These are phyloP conservation scores for Volvariella volvacea DNA, from an alignment of 1,284 basidiomycete genomes.

Conservation along the genomic window DNA sequence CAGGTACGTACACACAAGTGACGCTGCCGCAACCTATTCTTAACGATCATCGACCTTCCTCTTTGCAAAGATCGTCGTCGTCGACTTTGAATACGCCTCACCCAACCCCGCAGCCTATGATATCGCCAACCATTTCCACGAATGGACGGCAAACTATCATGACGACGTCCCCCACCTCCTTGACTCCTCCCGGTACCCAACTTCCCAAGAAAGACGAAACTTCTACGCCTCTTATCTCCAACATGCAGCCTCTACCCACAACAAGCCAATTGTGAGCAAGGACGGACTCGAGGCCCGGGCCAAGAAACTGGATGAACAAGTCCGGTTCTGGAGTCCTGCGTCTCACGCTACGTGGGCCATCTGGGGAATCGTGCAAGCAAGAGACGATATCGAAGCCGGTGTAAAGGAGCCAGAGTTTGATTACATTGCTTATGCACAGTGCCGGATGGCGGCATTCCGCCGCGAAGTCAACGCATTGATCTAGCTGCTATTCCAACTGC, in stretches of 20 bases:
- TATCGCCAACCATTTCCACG: constrained; percentile 94
- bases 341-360: constrained; percentile 87
- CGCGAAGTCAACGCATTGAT: constrained; percentile 46
- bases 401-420: constrained; percentile 66
- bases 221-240: constrained; percentile 82
- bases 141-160: constrained; percentile 92
- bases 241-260: constrained; percentile 30
- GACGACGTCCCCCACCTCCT: constrained; percentile 69
- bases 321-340: constrained; percentile 80
- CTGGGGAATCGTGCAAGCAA: constrained; percentile 89
- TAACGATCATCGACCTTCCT: constrained; percentile 8
- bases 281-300: constrained; percentile 32
- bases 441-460: constrained; percentile 59
- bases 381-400: constrained; percentile 67
- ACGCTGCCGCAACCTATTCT: neutral
- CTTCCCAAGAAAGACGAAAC: constrained; percentile 62
- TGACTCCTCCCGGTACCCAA: constrained; percentile 67
- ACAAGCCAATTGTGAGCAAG: constrained; percentile 19
- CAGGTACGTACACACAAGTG: constrained; percentile 40
- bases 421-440: constrained; percentile 66
- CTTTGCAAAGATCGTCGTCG: constrained; percentile 72
- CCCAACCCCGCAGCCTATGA: constrained; percentile 88
- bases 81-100: constrained; percentile 92
- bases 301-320: constrained; percentile 64
- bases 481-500: constrained; percentile 18